Evolutionary conservation across 1,284 basidiomycete genomes (phyloP).

Genomic region (Cronartium quercuum): DNA sequence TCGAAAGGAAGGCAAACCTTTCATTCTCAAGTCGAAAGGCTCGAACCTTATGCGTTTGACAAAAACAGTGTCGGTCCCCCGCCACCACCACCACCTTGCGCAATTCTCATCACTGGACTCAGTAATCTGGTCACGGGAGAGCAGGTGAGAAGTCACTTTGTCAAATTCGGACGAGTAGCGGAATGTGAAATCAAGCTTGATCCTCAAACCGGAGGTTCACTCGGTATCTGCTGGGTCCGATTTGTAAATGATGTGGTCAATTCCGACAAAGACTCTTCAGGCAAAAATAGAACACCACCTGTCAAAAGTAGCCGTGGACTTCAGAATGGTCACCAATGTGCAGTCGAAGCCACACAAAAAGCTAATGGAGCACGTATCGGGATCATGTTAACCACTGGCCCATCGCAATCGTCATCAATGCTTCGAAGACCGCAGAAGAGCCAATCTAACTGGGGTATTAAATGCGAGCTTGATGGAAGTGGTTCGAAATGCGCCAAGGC

Average conservation of each 20-base stretch:
- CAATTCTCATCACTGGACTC: conserved; percentile 67
- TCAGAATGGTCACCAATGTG: conserved; percentile 49
- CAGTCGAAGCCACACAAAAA: conserved; percentile 41
- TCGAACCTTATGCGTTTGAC: conserved; percentile 60
- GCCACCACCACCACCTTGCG: conserved; percentile 60
- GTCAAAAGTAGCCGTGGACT: conserved; percentile 47
- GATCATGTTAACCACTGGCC: conserved; percentile 41
- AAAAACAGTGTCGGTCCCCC: conserved; percentile 64
- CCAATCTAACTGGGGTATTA: conserved; percentile 42
- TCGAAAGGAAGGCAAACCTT: conserved; percentile 22
- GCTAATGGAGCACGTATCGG: conserved; percentile 46
- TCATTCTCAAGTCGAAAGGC: conserved; percentile 13
- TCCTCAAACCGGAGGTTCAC: conserved; percentile 66
- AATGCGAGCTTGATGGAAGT: conserved; percentile 50
- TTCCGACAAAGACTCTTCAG: conserved; percentile 40
- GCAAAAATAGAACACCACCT: conserved; percentile 47
- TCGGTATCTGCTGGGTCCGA: conserved; percentile 74
- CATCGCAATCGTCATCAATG: background rate
- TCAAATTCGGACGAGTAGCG: conserved; percentile 61
- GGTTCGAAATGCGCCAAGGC: conserved; percentile 50
- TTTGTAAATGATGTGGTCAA: conserved; percentile 53
- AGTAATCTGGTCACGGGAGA: conserved; percentile 65
- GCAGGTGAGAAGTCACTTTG: conserved; percentile 64
- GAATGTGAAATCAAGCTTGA: conserved; percentile 76
- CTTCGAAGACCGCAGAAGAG: conserved; percentile 8